Base-by-base conservation (phyloP, 1,284 basidiomycete species). In the Phaffia rhodozyma region DNA sequence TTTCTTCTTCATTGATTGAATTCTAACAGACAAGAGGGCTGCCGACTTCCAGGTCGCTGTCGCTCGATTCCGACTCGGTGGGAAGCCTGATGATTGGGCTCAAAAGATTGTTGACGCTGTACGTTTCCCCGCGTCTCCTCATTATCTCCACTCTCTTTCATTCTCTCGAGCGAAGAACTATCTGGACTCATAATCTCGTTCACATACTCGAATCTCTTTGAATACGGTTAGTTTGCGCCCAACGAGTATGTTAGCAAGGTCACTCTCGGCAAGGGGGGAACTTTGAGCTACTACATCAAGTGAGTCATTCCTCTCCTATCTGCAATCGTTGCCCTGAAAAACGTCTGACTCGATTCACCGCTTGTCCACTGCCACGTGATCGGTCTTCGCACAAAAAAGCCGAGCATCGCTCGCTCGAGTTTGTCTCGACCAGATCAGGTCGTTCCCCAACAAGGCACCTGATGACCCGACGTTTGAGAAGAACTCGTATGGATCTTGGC, bases 21-120 rank as follows among this genome's bases (percentile, higher is more conserved):
- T 21, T 20, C 13, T 25, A 5, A 4, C 47, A 71, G 89, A 89
- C 57, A 92, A 91, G 78, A 93, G 94, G 77, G 89, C 87, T 21
- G 85, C 83, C 55, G 94, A 99, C 77, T 91, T 96, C 70, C 89
- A 88, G 0, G 83, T 98, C 38, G 92, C 96, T 5, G 76, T 97
- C 52, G 90, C 93, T 30, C 83, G 94, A 64, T 97, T 94, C 78
- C 82, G 89, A 69, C 80, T 97, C 58, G 84, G 85, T 5, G 89
- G 85, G 51, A 94, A 94, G 72, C 81, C 87, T 1, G 85, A 89
- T 63, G 86, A 87, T 60, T 79, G 88, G 50, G 89, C 86, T 1
- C 79, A 82, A 68, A 84, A 86, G 74, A 85, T 97, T 48, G 78
- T 85, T 20, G 82, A 81, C 49, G 81, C 83, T 70, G 91, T 91